Evolutionary conservation across 2,329 filamentous ascomycete species (phyloP), one percentile per base, ranked within the genome.

Genomic region (Neofusicoccum kwambonambiense): DNA sequence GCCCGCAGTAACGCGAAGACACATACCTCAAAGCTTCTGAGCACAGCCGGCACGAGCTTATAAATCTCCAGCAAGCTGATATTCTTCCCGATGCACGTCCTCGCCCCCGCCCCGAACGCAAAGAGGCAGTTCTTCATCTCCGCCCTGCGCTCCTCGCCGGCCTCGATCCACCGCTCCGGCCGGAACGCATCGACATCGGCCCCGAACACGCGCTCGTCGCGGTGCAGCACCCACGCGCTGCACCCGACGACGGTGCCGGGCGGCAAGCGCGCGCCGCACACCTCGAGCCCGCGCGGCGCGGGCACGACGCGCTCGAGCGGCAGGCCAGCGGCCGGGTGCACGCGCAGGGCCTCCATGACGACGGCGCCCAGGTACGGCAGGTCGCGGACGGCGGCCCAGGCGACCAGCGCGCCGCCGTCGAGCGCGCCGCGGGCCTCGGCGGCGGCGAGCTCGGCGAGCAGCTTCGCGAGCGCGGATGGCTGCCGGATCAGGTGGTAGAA

Each of bases 251-350:
- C 39, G 12, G 64, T 65, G 17, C 58, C 64, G 7, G 13, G 35
- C 5, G 57, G 45, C n/a, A 64, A 4, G 31, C 12, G 35, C 13
- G 22, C 27, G 2, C 64, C 35, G 41, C 64, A 31, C 17, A 67
- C 68, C 11, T 22, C 70, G 6, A 79, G 69, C 3, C 77, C 64
- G 0, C 82, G 80, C 4, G 69, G 72, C 0, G 69, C 50, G 0
- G 83, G 84, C 0, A 82, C 84, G 0, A 82, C 71, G 1, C 85
- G 81, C 69, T 86, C 82, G 15, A 85, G 80, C 0, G 79, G 70
- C 67, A 84, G 77, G 9, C 77, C 79, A 2, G 85, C 75, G 2
- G 76, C 78, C 0, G 84, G 83, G 67, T 84, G 81, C 11, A 84
- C 71, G 3, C 84, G 79, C 67, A 82, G 72, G 0, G 80, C 75